Evolutionary conservation across 768 basidiomycete genomes (phyloP).

Genomic region (Boletus vinaceobasis): DNA sequence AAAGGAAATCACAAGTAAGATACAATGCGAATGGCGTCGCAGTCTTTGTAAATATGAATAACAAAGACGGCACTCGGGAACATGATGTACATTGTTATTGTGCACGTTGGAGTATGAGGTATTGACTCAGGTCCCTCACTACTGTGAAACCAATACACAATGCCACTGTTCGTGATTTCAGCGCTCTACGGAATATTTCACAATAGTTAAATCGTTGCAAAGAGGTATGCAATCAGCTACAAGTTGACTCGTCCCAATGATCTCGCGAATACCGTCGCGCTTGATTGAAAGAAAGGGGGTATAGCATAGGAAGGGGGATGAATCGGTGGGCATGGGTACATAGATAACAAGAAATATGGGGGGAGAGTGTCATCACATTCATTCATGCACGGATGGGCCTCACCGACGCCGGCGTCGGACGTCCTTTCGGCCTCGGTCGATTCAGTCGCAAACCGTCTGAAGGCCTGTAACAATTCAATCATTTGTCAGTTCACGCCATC

Average conservation of each 20-base stretch:
- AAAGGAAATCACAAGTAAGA: background rate
- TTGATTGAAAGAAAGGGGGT: conserved; percentile 5
- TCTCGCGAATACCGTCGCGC: background rate
- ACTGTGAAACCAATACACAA: background rate
- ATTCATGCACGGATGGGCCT: conserved; percentile 26
- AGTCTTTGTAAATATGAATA: background rate
- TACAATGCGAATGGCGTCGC: background rate
- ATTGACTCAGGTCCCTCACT: too few relatives aligned
- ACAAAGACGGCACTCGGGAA: background rate
- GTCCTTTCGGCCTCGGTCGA: conserved; percentile 45
- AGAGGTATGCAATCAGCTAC: background rate
- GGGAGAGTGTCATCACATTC: background rate
- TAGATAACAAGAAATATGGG: conserved; percentile 13
- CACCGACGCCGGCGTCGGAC: conserved; percentile 35
- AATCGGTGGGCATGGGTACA: conserved; percentile 32
- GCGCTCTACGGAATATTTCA: background rate
- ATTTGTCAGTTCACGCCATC: background rate
- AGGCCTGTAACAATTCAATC: conserved; percentile 28
- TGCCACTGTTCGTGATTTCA: background rate
- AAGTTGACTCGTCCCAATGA: background rate
- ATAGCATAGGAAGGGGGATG: conserved; percentile 24
- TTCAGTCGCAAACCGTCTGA: conserved; percentile 41
- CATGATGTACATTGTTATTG: background rate
- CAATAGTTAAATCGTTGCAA: background rate
- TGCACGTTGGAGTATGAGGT: too few relatives aligned